Conservation (phyloP, 495 filamentous ascomycete genomes). For the Lophiotrema nucula region DNA sequence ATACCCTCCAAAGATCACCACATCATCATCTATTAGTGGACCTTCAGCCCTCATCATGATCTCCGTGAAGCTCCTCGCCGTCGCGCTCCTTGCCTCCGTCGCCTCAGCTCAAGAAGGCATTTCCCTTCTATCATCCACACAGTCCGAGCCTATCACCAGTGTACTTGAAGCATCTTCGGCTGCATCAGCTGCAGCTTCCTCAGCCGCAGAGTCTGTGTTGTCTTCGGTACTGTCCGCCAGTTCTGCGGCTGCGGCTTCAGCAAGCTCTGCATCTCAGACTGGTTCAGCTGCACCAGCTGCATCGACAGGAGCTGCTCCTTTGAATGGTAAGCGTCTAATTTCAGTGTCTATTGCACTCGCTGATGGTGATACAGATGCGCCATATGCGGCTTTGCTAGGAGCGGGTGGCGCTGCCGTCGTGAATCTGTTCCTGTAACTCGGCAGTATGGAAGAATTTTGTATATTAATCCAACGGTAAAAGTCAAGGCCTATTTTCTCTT, state of each 20-base stretch:
- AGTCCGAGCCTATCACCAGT: background rate
- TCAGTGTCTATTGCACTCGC: background rate
- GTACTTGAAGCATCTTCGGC: background rate
- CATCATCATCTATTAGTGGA: no score
- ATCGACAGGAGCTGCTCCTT: background rate
- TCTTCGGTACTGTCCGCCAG: background rate
- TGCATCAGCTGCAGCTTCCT: background rate
- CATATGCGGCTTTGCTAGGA: background rate
- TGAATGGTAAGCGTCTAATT: background rate
- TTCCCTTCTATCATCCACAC: background rate
- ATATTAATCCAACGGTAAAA: no score
- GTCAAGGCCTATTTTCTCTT: no score
- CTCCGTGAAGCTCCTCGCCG: background rate
- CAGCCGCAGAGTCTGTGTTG: background rate
- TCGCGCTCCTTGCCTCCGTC: background rate
- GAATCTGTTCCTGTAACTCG: background rate
- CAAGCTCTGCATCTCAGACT: background rate
- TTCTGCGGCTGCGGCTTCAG: background rate
- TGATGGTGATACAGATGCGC: background rate
- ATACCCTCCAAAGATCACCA: no score
- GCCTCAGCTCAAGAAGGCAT: background rate
- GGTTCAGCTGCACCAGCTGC: background rate
- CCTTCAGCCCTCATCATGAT: no score
- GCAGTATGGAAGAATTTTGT: background rate
- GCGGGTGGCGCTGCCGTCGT: background rate